These are phyloP conservation scores for Backusella parvicylindrica DNA, from an alignment of 192 early-diverging fungal genomes.

Conservation along the genomic window DNA sequence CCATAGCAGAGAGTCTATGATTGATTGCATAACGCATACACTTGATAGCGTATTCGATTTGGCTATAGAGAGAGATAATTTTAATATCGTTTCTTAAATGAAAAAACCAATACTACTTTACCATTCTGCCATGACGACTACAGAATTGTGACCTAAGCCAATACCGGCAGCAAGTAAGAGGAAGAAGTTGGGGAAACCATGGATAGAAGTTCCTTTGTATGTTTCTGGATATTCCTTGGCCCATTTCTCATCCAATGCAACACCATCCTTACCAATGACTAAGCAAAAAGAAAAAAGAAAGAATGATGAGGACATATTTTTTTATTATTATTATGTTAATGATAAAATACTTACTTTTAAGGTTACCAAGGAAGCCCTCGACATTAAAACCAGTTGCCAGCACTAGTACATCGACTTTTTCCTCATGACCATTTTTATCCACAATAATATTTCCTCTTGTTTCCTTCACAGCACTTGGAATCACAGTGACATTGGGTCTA, in stretches of 20 bases:
- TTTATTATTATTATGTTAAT: background rate
- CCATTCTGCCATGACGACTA: conserved; percentile 28
- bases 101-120: background rate
- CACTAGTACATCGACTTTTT: conserved; percentile 40
- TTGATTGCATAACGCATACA: conserved; percentile 38
- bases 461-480: conserved; percentile 24
- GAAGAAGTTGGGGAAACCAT: conserved; percentile 55
- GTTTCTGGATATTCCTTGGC: conserved; percentile 10
- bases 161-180: conserved; percentile 49
- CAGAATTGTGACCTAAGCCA: conserved; percentile 50
- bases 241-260: conserved; percentile 21
- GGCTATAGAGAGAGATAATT: conserved; percentile 27
- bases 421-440: conserved; percentile 28
- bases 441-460: conserved; percentile 31
- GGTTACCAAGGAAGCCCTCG: conserved; percentile 21
- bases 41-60: conserved; percentile 44
- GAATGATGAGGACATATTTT: background rate
- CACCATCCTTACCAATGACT: conserved; percentile 24
- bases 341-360: conserved; percentile 18
- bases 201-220: conserved; percentile 37
- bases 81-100: background rate
- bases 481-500: conserved; percentile 30
- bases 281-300: background rate
- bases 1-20: conserved; percentile 37
- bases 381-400: conserved; percentile 45